Base-by-base conservation (phyloP, 306 rosid species). In the Fragaria nilgerrensis region DNA sequence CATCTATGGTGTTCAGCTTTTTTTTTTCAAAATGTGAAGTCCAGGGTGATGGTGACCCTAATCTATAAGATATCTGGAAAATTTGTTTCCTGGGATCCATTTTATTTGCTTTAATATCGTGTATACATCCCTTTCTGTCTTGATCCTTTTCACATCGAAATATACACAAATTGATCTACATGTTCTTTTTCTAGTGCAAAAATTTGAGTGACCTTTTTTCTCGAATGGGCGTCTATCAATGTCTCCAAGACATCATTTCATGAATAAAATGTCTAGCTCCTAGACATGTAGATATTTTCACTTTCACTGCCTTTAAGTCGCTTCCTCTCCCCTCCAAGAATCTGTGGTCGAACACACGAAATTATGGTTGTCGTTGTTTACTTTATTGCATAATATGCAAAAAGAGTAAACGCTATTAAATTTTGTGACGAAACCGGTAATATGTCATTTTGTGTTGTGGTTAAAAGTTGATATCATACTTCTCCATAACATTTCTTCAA, bases 151-250 rank as follows among this genome's bases (percentile, higher is more conserved):
- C 82, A 78, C 68, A 72, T 29, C 75, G 73, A 50, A 71, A 82
- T 77, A 41, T 75, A 76, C 73, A 61, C 72, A 84, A 70, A 44
- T 73, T 72, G 25, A 65, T 59, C 0, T 23, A 43, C 10, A 1
- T 41, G 52, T n/a, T 43, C 32, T 67, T 74, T 59, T 59, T 43
- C 44, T 9, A 43, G 58, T 45, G 29, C 61, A 78, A 62, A 82
- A 70, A 53, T 39, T 70, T 66, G 69, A 68, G 89, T 82, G 83
- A 80, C 84, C 91, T 78, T 77, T 82, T 81, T 86, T 84, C 86
- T 69, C 68, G 74, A 87, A 89, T 80, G 91, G 85, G 74, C 75
- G 88, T 78, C 89, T 77, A 77, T 91, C 87, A 85, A 4, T 86
- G 89, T 81, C 86, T 87, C 82, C 72, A 56, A 66, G 16, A 81